phyloP scores from a whole-genome alignment of 225 moss, liverwort and hornwort species.

The Thuidium tamariscinum region DNA sequence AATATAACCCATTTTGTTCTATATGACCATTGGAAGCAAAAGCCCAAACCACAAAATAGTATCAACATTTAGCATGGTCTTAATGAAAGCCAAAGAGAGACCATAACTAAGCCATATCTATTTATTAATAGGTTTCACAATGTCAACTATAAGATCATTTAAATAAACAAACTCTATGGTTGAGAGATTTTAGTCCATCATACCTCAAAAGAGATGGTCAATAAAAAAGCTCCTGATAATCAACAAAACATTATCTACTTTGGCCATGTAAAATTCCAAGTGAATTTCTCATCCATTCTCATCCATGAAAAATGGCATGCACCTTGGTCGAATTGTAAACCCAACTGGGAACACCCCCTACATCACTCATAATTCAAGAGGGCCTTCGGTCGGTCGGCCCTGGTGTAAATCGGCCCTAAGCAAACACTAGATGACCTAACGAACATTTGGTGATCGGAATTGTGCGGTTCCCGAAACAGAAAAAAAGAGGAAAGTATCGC shows the following conservation, averaged over 20 bases:
- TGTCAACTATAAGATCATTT: too few species aligned
- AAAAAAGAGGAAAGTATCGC: background rate
- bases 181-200: background rate
- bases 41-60: background rate
- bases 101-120: background rate
- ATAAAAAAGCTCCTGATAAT: background rate
- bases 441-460: too few species aligned
- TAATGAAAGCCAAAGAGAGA: background rate
- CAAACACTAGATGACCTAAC: background rate
- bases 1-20: accelerated
- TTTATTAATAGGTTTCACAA: background rate
- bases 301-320: background rate
- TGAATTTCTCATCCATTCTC: background rate
- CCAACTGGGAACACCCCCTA: background rate
- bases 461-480: too few species aligned
- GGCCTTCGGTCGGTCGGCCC: background rate
- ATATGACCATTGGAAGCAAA: background rate
- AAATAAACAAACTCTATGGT: background rate
- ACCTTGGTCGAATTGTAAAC: background rate
- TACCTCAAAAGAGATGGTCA: background rate
- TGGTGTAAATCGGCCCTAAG: background rate
- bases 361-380: background rate
- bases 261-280: background rate
- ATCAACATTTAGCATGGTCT: background rate
- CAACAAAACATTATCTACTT: background rate